Percentiles rank a stretch among this genome's conserved stretches.
Evolutionary conservation across 768 basidiomycete genomes (phyloP).

Genomic region (Amanita molliuscula): DNA sequence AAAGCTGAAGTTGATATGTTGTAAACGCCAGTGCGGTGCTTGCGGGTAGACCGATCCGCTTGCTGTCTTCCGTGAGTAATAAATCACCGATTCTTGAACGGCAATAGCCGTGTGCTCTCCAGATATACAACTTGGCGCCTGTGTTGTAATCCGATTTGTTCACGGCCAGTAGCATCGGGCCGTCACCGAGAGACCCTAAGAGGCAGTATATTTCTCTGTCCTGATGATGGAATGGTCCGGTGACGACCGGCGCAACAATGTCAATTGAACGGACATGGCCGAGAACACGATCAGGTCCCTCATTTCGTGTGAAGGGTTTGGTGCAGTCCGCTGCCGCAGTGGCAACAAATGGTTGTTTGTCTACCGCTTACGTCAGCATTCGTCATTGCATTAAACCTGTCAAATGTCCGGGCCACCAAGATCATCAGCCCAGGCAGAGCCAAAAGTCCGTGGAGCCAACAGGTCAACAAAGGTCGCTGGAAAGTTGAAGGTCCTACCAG

Average conservation of each 20-base stretch:
- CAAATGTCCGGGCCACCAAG: neutral
- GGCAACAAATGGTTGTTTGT: no score
- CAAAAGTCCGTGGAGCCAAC: constrained; percentile 62
- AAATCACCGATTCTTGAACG: neutral
- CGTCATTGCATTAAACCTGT: no score
- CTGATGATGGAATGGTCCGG: neutral
- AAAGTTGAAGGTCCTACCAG: constrained; percentile 82
- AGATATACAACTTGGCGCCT: neutral
- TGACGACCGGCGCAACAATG: neutral
- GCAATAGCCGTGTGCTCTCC: no score
- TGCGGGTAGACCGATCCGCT: neutral
- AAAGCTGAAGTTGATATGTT: neutral
- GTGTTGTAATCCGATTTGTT: neutral
- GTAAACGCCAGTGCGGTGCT: neutral
- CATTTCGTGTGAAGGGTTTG: no score
- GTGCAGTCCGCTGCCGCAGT: no score
- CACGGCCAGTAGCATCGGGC: no score
- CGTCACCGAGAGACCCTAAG: no score
- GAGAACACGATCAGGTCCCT: no score
- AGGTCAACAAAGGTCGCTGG: constrained; percentile 74
- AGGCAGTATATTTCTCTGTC: no score
- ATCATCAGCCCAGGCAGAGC: constrained; percentile 22
- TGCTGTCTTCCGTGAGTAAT: neutral
- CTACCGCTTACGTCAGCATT: no score
- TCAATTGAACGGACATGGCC: no score